A percentile compares a stretch with the other conserved stretches of the same genome.
Evolutionary conservation across 495 filamentous ascomycete genomes (phyloP).

Genomic region (Podospora pseudoanserina): DNA sequence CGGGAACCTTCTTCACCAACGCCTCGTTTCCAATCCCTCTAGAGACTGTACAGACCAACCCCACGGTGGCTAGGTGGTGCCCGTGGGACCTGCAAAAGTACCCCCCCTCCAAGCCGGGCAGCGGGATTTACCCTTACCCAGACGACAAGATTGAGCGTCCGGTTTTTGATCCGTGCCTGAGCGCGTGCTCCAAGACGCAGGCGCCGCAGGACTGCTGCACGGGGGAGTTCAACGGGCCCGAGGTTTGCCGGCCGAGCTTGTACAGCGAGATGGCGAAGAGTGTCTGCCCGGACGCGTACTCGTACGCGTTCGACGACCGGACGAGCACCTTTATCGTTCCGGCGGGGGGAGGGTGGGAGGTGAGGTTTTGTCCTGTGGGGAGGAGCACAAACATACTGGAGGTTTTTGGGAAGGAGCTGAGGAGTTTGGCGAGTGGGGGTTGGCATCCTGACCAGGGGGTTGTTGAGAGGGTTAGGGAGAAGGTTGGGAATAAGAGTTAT

Average conservation of each 20-base stretch:
- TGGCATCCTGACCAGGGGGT: slow-evolving; percentile 3
- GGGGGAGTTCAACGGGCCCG: slow-evolving; percentile 54
- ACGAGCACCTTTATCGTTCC: slow-evolving; percentile 74
- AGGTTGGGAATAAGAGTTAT: slow-evolving; percentile 29
- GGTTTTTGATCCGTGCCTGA: slow-evolving; percentile 67
- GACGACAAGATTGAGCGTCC: slow-evolving; percentile 64
- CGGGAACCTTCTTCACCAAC: slow-evolving; percentile 48
- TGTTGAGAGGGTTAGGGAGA: slow-evolving; percentile 10
- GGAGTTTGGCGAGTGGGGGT: slow-evolving; percentile 26
- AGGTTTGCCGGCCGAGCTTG: slow-evolving; percentile 55
- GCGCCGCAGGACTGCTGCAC: slow-evolving; percentile 64
- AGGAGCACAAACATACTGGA: slow-evolving; percentile 65
- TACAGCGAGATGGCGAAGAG: slow-evolving; percentile 64
- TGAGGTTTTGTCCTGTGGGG: slow-evolving; percentile 71
- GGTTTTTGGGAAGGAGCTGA: slow-evolving; percentile 45
- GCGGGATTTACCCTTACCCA: slow-evolving; percentile 73
- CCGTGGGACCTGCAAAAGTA: slow-evolving; percentile 68
- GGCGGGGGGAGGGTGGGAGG: slow-evolving; percentile 65
- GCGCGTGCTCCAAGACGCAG: slow-evolving; percentile 61
- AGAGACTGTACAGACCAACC: slow-evolving; percentile 49
- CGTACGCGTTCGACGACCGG: slow-evolving; percentile 73
- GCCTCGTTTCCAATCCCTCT: slow-evolving; percentile 60
- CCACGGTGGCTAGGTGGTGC: slow-evolving; percentile 62
- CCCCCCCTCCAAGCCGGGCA: slow-evolving; percentile 58
- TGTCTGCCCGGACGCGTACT: slow-evolving; percentile 80